Percentiles rank a stretch among this genome's conserved stretches.
phyloP scores from a whole-genome alignment of 345 rosid genomes.

The Salix udensis region DNA sequence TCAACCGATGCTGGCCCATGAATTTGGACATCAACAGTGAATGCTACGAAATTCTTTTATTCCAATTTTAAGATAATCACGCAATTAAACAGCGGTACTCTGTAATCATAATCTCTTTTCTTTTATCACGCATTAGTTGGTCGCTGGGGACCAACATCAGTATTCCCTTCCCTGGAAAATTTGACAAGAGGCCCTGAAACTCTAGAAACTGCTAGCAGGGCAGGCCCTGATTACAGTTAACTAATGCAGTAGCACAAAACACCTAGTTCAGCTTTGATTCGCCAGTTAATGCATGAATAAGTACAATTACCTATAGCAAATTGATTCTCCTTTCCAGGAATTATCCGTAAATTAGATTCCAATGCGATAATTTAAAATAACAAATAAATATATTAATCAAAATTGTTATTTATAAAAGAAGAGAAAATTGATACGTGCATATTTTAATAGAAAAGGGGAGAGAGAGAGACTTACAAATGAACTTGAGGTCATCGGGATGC shows the following conservation, averaged over 20 bases:
- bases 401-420: background rate
- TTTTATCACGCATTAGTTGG: background rate
- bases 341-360: background rate
- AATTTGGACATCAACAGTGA: too few relatives aligned
- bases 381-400: background rate
- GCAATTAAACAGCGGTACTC: too few relatives aligned
- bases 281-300: background rate
- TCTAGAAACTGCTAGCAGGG: background rate
- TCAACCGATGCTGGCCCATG: too few relatives aligned
- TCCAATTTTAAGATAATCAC: too few relatives aligned
- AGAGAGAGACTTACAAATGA: slow-evolving; percentile 49
- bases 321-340: background rate
- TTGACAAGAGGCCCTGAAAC: background rate
- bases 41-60: too few relatives aligned
- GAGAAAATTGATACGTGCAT: background rate
- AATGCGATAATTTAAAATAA: background rate
- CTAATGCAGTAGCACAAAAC: background rate
- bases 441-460: background rate
- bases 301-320: background rate
- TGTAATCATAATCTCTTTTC: too few relatives aligned
- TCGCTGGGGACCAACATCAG: background rate
- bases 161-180: background rate
- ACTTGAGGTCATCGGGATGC: slow-evolving; percentile 92
- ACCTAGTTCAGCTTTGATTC: background rate
- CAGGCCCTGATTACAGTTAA: background rate